Percentiles rank a stretch among this genome's conserved stretches.
Conservation (phyloP, 371 early-diverging fungal genomes). For the Circinella umbellata region DNA sequence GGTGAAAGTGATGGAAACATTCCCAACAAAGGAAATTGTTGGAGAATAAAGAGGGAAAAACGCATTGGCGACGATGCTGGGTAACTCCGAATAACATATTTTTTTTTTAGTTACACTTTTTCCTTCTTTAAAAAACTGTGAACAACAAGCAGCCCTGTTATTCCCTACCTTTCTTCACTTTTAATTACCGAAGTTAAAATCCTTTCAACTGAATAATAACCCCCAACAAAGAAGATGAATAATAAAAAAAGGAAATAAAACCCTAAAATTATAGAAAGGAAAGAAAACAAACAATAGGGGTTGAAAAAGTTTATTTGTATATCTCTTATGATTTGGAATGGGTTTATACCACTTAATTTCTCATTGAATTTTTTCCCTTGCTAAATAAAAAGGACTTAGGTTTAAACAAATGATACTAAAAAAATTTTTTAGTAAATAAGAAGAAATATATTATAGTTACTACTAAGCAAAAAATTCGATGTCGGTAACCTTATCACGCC, state of each 20-base stretch:
- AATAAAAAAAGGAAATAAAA: not conserved
- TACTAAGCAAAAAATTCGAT: not conserved
- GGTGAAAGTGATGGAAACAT: not conserved
- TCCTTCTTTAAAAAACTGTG: not conserved
- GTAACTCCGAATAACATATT: not conserved
- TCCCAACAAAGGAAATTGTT: not conserved
- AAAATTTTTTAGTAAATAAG: too few relatives aligned
- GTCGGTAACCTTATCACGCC: constrained; percentile 1
- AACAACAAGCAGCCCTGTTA: not conserved
- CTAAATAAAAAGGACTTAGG: too few relatives aligned
- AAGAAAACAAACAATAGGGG: too few relatives aligned
- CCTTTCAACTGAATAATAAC: not conserved
- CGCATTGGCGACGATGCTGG: too few relatives aligned
- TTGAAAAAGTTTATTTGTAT: too few relatives aligned
- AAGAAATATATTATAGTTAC: too few relatives aligned
- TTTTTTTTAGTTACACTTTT: not conserved
- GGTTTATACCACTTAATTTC: too few relatives aligned
- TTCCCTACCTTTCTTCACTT: not conserved
- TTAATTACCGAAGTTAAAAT: not conserved
- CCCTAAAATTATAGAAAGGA: not conserved
- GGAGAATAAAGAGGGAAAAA: not conserved
- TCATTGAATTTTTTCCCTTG: too few relatives aligned
- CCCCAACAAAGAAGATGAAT: too few relatives aligned
- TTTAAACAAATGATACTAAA: too few relatives aligned
- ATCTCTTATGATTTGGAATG: too few relatives aligned